Evolutionary conservation across 2,329 filamentous ascomycete species (phyloP), one percentile per base, ranked within the genome.

Genomic region (Onygenales sp.): DNA sequence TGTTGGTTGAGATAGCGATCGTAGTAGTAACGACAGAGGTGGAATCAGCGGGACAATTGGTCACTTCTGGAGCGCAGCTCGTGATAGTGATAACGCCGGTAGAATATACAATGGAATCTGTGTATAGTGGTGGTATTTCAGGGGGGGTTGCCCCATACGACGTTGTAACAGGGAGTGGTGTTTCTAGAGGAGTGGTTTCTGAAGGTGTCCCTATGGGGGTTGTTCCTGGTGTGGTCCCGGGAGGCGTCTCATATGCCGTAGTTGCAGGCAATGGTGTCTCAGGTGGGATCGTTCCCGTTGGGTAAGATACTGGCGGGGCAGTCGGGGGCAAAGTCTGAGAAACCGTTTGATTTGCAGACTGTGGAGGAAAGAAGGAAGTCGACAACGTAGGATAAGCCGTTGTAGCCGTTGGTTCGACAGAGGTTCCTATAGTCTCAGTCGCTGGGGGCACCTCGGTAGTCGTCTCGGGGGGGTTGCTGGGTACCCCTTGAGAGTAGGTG

Each of bases 1-100:
- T 65, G 42, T 81, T 84, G 58, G 82, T 84, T 50, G 77, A 79
- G 48, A 82, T 62, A 46, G 80, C 69, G 55, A 85, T 64, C 6
- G 78, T 81, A 54, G 79, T 73, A 2, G 79, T 80, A 52, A 78
- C 69, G 33, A 80, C 64, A 0, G 70, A 73, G 45, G 75, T 72
- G 10, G 73, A 75, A 52, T 69, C 65, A 54, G 72, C 75, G 33
- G 79, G 78, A 73, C 79, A 83, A 69, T 79, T 68, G 41, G 66
- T 66, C 47, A 72, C 65, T 1, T 63, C 66, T 5, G 71, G 60
- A 10, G 66, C 66, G 53, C 70, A 73, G 60, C 66, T 69, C 21
- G 70, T 73, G 55, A 73, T 64, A 42, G 71, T 71, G 33, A 69
- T 54, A 48, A 65, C 57, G 36, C 63, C 64, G 10, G 70, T 72